Conservation (phyloP, 306 rosid genomes). For the Lathyrus tuberosus region DNA sequence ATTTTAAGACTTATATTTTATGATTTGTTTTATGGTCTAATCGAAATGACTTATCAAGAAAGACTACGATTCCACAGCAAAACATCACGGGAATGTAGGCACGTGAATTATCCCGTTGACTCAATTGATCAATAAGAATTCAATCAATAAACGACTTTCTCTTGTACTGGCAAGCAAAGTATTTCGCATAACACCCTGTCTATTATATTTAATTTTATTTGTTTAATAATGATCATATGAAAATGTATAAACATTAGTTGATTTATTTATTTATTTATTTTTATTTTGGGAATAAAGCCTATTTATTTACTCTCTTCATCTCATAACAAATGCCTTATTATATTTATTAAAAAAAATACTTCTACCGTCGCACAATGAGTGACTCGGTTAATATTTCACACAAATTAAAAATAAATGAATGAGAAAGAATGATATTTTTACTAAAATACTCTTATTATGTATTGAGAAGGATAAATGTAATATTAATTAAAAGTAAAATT, state of each 20-base stretch:
- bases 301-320: not conserved
- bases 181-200: not conserved
- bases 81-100: conserved; percentile 44
- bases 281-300: not conserved
- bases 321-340: no score
- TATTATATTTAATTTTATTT: no score
- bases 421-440: no score
- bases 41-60: conserved; percentile 10
- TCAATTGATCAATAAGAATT: conserved; percentile 25
- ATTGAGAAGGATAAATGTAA: no score
- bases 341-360: no score
- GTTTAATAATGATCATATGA: not conserved
- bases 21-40: conserved; percentile 9
- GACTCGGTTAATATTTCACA: no score
- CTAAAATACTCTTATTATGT: no score
- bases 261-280: not conserved
- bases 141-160: conserved; percentile 3
- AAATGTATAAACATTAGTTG: not conserved
- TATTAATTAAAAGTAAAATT: no score
- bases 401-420: no score
- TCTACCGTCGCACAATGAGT: no score
- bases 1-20: no score
- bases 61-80: conserved; percentile 34
- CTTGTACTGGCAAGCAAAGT: not conserved
- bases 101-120: conserved; percentile 34